Percentiles rank a stretch among this genome's conserved stretches.
Conservation (phyloP, 2,329 filamentous ascomycete species). For the Chaetomiaceae sp. region DNA sequence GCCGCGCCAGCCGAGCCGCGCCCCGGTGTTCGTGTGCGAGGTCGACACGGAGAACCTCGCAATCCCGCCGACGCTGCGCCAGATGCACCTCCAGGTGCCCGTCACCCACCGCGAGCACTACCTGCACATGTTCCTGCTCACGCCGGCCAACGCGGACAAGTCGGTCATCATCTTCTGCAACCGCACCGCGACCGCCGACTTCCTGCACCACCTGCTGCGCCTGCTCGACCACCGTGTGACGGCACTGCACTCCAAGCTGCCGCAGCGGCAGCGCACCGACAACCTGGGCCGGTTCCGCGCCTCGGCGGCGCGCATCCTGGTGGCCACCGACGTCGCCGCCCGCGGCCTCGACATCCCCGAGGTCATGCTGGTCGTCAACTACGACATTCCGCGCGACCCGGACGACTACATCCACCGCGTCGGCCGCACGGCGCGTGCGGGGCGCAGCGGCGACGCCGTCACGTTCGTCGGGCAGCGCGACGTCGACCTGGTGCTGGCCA, state of each 20-base stretch:
- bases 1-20: constrained; percentile 61
- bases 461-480: constrained; percentile 91
- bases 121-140: constrained; percentile 80
- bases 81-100: constrained; percentile 81
- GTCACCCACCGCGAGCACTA: constrained; percentile 94
- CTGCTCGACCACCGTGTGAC: constrained; percentile 86
- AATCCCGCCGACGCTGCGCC: constrained; percentile 72
- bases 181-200: constrained; percentile 78
- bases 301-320: constrained; percentile 77
- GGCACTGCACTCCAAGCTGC: constrained; percentile 79
- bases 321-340: constrained; percentile 92
- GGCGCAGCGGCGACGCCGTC: constrained; percentile 72
- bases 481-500: constrained; percentile 82
- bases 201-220: constrained; percentile 81
- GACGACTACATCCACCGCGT: constrained; percentile 98
- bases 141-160: constrained; percentile 66
- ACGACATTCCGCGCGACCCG: constrained; percentile 90
- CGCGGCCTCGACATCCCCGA: constrained; percentile 93
- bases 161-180: constrained; percentile 93
- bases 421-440: constrained; percentile 89
- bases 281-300: constrained; percentile 92
- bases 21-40: constrained; percentile 83
- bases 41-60: constrained; percentile 69
- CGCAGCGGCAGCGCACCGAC: constrained; percentile 75
- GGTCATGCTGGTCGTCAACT: constrained; percentile 87